Base-by-base conservation (phyloP, 2,329 filamentous ascomycete species). In the Fusarium armeniacum region DNA sequence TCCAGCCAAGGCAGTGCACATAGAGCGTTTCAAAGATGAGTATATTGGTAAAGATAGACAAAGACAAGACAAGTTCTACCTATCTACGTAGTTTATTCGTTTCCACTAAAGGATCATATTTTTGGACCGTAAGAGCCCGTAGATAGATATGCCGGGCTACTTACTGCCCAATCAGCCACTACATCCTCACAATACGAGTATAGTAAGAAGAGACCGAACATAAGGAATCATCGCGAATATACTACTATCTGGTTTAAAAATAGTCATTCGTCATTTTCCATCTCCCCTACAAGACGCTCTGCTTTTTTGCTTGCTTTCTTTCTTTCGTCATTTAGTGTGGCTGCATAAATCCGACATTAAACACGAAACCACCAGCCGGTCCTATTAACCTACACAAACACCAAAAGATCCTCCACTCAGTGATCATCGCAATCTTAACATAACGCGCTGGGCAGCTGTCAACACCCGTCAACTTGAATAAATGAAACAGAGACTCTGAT, bases 261-360 rank as follows among this genome's bases (percentile, higher is more conserved):
- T 26, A 18, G 22, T 13, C 26, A 22, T 16, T 32, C 6, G 20
- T 51, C 24, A 41, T 26, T 24, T 38, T 35, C 45, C 32, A 45
- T 24, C 33, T 30, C 9, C 28, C 9, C 6, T 26, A 26, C 26
- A 3, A 10, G 20, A 38, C 15, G n/a, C 20, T 30, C 9, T 8
- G n/a, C 12, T 24, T 6, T 11, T 35, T 36, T n/a, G 26, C 18
- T 18, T 30, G 28, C 15, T 18, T 18, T 6, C 13, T 16, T 33
- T 28, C 32, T 22, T 6, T 43, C 24, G 22, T 32, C 56, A 28
- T 20, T 15, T 32, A 13, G 4, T 22, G 22, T 22, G 26, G 50
- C 46, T 65, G 62, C 62, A 65, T 65, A 49, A 65, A 61, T 49
- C 38, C 53, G 35, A 38, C 22, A 64, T 62, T 64, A 50, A 53